These are phyloP conservation scores for Lichina pygmaea DNA, from an alignment of 495 filamentous ascomycete species.

Conservation along the genomic window DNA sequence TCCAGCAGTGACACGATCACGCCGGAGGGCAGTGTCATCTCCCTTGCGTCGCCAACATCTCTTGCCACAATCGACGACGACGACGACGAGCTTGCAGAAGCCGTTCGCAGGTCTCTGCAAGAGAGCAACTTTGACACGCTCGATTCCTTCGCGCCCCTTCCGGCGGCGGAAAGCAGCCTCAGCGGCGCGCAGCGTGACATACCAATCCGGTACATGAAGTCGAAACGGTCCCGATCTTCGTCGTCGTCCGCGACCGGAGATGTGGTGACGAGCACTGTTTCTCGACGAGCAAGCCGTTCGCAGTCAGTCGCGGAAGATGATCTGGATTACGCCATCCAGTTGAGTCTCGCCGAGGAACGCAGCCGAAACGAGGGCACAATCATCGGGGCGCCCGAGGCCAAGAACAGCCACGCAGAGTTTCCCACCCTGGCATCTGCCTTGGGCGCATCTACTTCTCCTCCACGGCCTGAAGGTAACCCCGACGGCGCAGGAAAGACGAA, in stretches of 20 bases:
- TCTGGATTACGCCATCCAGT: conserved; percentile 54
- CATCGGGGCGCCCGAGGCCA: too few species aligned
- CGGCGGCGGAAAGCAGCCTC: conserved; percentile 6
- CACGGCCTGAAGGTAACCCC: too few species aligned
- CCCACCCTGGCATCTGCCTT: too few species aligned
- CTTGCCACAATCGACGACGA: conserved; percentile 19
- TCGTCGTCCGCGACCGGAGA: conserved; percentile 5
- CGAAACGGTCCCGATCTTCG: conserved; percentile 1
- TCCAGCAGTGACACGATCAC: conserved; percentile 21
- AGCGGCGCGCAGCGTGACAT: neutral
- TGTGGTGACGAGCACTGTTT: conserved; percentile 2
- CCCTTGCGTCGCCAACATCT: conserved; percentile 10
- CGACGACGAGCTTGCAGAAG: conserved; percentile 26
- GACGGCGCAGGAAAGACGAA: too few species aligned
- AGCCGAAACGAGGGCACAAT: conserved; percentile 15
- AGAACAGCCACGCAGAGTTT: too few species aligned
- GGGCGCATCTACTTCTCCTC: too few species aligned
- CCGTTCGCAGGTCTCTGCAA: conserved; percentile 12
- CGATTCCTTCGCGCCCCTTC: conserved; percentile 4
- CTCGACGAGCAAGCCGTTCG: conserved; percentile 5
- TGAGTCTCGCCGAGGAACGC: conserved; percentile 63
- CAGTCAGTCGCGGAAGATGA: conserved; percentile 33
- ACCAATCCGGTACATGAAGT: neutral
- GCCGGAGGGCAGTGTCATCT: conserved; percentile 19
- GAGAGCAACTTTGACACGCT: neutral